phyloP scores from a whole-genome alignment of 2,329 filamentous ascomycete species.

The Nemania diffusa region DNA sequence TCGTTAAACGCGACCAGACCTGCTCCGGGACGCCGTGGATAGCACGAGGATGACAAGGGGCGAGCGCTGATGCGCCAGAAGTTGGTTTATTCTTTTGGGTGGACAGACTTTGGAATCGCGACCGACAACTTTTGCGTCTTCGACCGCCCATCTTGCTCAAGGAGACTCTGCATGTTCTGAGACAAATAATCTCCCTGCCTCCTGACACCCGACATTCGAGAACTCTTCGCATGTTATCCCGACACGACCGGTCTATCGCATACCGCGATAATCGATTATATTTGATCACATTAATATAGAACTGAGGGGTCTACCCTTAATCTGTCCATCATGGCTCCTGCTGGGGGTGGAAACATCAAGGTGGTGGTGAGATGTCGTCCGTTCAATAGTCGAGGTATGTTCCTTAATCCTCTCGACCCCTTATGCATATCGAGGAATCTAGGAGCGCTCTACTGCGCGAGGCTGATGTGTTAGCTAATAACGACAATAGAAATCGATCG shows the following conservation, averaged over 20 bases:
- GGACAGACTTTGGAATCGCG: slow-evolving; percentile 23
- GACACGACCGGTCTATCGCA: slow-evolving; percentile 39
- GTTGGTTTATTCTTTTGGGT: slow-evolving; percentile 30
- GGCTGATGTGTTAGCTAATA: slow-evolving; percentile 34
- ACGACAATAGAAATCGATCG: slow-evolving; percentile 79
- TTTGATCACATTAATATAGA: slow-evolving; percentile 40
- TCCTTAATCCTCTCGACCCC: slow-evolving; percentile 4
- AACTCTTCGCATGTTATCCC: slow-evolving; percentile 33
- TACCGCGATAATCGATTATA: slow-evolving; percentile 37
- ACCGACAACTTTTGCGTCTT: slow-evolving; percentile 1
- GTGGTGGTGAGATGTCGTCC: slow-evolving; percentile 97
- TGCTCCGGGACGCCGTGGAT: slow-evolving; percentile 8
- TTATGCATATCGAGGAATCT: not conserved
- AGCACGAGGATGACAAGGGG: slow-evolving; percentile 33
- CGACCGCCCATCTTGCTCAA: not conserved
- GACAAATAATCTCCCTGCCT: not conserved
- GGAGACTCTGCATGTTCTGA: slow-evolving; percentile 14
- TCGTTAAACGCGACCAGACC: slow-evolving; percentile 9
- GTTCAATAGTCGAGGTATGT: slow-evolving; percentile 91
- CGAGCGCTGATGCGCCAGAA: slow-evolving; percentile 34
- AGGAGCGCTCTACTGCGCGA: not conserved
- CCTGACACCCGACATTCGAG: slow-evolving; percentile 10
- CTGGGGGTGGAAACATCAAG: slow-evolving; percentile 97
- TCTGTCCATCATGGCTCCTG: slow-evolving; percentile 65
- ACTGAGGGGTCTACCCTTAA: slow-evolving; percentile 39